Evolutionary conservation across 306 rosid species (phyloP).

Genomic region (Clitoria ternatea): DNA sequence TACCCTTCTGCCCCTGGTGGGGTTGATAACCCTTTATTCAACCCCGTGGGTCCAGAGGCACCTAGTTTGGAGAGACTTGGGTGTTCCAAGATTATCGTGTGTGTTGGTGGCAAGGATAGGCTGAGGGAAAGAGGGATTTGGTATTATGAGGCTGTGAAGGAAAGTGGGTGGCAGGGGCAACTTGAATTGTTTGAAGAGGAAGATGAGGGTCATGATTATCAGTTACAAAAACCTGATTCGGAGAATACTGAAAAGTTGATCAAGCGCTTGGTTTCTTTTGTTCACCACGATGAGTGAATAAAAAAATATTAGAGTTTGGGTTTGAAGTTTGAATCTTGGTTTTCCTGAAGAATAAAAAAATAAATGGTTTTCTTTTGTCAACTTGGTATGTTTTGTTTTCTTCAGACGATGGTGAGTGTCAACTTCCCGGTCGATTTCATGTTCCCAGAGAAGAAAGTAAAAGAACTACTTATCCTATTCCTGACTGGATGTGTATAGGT

Average conservation of each 20-base stretch:
- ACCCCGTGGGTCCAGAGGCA: constrained; percentile 34
- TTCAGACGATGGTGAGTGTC: too few relatives aligned
- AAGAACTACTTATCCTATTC: too few relatives aligned
- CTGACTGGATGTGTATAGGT: too few relatives aligned
- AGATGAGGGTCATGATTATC: constrained; percentile 36
- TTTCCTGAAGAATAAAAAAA: too few relatives aligned
- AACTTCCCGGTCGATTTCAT: too few relatives aligned
- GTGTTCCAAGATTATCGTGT: constrained; percentile 32
- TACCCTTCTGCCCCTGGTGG: constrained; percentile 37
- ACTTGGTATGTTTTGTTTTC: too few relatives aligned
- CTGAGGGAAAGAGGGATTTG: constrained; percentile 37
- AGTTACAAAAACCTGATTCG: constrained; percentile 19
- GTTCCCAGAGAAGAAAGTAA: too few relatives aligned
- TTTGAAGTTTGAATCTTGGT: too few relatives aligned
- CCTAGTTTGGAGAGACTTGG: constrained; percentile 39
- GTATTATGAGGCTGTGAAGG: constrained; percentile 31
- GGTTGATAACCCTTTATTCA: constrained; percentile 33
- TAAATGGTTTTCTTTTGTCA: too few relatives aligned
- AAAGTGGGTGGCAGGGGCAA: constrained; percentile 42
- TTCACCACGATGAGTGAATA: neutral
- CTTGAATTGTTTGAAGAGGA: constrained; percentile 29
- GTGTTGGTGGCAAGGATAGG: constrained; percentile 31
- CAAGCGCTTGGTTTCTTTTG: constrained; percentile 3
- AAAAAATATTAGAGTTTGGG: too few relatives aligned
- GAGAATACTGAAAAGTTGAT: neutral